phyloP scores from a whole-genome alignment of 192 early-diverging fungal genomes.

The Kickxella alabastrina region DNA sequence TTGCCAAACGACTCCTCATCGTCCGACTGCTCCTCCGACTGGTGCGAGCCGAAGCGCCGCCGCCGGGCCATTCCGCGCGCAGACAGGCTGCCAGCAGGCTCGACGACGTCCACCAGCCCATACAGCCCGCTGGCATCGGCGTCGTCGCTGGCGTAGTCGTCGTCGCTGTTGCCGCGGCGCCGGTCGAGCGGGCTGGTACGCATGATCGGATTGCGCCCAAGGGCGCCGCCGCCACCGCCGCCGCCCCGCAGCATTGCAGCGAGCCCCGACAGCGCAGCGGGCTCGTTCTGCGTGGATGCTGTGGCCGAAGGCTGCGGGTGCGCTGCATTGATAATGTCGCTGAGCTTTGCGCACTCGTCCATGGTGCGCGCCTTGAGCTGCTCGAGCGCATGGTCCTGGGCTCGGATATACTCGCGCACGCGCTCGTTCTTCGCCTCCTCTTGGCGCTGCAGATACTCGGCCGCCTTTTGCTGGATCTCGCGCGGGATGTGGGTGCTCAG shows the following conservation, averaged over 20 bases:
- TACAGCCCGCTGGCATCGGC: background rate
- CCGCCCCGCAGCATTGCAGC: conserved; percentile 39
- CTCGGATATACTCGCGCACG: conserved; percentile 30
- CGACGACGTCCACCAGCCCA: background rate
- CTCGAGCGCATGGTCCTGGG: conserved; percentile 43
- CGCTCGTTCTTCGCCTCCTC: conserved; percentile 40
- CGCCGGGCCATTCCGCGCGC: background rate
- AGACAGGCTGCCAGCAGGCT: background rate
- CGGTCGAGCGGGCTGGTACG: background rate
- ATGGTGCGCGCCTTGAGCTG: conserved; percentile 11
- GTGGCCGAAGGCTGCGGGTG: conserved; percentile 18
- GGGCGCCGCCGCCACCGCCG: background rate
- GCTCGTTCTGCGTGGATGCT: background rate
- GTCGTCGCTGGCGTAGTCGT: conserved; percentile 4
- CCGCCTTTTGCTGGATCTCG: conserved; percentile 31
- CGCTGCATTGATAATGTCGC: conserved; percentile 17
- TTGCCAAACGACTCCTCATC: background rate
- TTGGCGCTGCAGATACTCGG: conserved; percentile 29
- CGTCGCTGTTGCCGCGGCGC: background rate
- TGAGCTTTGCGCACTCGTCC: conserved; percentile 29
- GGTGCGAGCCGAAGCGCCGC: no score
- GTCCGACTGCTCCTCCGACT: background rate
- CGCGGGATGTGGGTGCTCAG: conserved; percentile 24
- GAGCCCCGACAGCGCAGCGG: conserved; percentile 32
- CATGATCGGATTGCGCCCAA: conserved; percentile 3